Conservation (phyloP, 352 stramenopile species). For the Plasmopara muralis region DNA sequence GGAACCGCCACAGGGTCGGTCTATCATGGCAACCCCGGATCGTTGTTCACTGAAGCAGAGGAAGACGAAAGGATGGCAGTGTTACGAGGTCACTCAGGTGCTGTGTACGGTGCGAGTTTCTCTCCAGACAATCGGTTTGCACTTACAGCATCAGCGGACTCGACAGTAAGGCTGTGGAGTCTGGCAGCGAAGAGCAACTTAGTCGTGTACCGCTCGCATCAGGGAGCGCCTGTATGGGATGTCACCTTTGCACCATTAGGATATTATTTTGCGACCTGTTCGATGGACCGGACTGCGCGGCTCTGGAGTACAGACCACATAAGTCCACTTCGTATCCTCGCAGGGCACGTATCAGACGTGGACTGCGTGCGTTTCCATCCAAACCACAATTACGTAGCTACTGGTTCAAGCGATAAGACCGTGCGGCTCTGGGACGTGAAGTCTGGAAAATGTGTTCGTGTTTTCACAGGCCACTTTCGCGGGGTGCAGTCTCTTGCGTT, state of each 20-base stretch:
- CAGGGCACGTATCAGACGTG: constrained; percentile 90
- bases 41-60: constrained; percentile 37
- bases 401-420: constrained; percentile 91
- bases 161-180: constrained; percentile 81
- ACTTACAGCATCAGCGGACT: constrained; percentile 73
- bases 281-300: constrained; percentile 89
- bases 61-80: constrained; percentile 66
- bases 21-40: constrained; percentile 38
- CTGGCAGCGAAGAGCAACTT: constrained; percentile 74
- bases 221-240: constrained; percentile 87
- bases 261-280: constrained; percentile 94
- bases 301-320: constrained; percentile 92
- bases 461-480: constrained; percentile 88
- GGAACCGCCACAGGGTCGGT: constrained; percentile 56
- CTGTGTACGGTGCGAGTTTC: constrained; percentile 82
- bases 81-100: constrained; percentile 64
- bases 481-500: constrained; percentile 87
- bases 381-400: constrained; percentile 95
- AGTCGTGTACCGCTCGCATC: constrained; percentile 67
- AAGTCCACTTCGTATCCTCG: constrained; percentile 89
- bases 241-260: constrained; percentile 85
- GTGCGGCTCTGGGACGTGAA: constrained; percentile 93
- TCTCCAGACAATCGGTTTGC: constrained; percentile 83
- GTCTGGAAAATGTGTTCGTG: constrained; percentile 86
- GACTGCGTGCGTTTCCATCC: constrained; percentile 91